A percentile compares a stretch with the other conserved stretches of the same genome.
Conservation (phyloP, 2,329 filamentous ascomycete genomes). For the Fusarium pilosicola region DNA sequence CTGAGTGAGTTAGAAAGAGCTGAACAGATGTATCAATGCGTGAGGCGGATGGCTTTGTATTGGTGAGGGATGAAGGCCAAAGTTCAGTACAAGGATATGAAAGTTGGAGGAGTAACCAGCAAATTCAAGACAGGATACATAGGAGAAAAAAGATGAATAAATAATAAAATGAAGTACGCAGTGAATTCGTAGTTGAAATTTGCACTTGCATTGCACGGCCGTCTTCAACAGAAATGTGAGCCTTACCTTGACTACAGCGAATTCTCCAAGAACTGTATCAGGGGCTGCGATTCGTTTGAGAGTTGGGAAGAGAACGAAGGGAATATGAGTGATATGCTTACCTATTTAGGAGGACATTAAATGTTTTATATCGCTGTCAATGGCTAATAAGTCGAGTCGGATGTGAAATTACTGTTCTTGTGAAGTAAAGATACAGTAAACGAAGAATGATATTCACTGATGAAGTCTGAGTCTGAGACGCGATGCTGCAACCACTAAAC, state of each 20-base stretch:
- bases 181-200: not conserved
- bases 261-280: not conserved
- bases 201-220: not conserved
- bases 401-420: not conserved
- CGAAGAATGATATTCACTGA: not conserved
- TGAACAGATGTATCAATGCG: not conserved
- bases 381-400: not conserved
- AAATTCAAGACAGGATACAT: not conserved
- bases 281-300: not conserved
- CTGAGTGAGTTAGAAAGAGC: constrained; percentile 6
- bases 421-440: constrained; percentile 6
- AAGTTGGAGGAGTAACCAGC: too few relatives aligned
- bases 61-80: not conserved
- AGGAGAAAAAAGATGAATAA: not conserved
- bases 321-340: too few relatives aligned
- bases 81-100: constrained; percentile 1
- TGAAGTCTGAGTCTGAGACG: constrained; percentile 9
- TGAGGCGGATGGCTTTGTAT: not conserved
- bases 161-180: not conserved
- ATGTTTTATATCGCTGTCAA: not conserved
- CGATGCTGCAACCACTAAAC: constrained; percentile 46
- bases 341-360: not conserved
- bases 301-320: not conserved
- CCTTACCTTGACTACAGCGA: constrained; percentile 13
- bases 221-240: not conserved